Base-by-base conservation (phyloP, 208 protist genomes). In the Wallacemonas sp. region DNA sequence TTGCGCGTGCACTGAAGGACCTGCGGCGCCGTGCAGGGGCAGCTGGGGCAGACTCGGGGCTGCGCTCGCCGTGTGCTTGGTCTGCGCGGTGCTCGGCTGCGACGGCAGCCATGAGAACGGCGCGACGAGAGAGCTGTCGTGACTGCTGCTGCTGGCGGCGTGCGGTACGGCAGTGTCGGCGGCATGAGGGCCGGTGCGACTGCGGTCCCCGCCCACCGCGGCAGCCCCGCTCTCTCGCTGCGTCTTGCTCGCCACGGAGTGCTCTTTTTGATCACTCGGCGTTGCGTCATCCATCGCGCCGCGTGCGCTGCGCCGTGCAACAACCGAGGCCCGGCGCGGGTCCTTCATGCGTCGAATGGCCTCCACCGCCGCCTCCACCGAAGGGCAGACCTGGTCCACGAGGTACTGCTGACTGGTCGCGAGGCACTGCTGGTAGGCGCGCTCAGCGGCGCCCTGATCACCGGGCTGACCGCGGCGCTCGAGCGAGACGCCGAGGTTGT, bases 401-500 rank as follows among this genome's bases (percentile, higher is more conserved):
- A 84, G 69, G 72, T 92, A 91, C 38, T 61, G 81, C 41, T 80
- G 76, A 39, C 75, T 81, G 11, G 80, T 74, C 29, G 82, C 67
- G 26, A 89, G 68, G 31, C 81, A 74, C 31, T 77, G 71, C 29
- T 78, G 69, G 70, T 93, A 93, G 33, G 87, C 77, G 20, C 57
- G 57, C 64, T 78, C 68, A 8, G 87, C 82, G 16, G 71, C 81
- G 2, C 64, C 71, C 1, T 11, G 48, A 74, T 86, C 78, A 25
- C 67, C 64, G 2, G 57, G 42, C 22, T 73, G 55, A 32, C 67
- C 80, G 22, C 83, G 75, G 4, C 76, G 77, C 74, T 94, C 87
- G 18, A 92, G 78, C 3, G 91, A 92, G 18, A 92, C 89, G 2
- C 87, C 91, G 22, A 97, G 70, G 74, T 93, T 97, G 74, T 97